phyloP scores from a whole-genome alignment of 371 early-diverging fungal species.

The Funneliformis caledonium region DNA sequence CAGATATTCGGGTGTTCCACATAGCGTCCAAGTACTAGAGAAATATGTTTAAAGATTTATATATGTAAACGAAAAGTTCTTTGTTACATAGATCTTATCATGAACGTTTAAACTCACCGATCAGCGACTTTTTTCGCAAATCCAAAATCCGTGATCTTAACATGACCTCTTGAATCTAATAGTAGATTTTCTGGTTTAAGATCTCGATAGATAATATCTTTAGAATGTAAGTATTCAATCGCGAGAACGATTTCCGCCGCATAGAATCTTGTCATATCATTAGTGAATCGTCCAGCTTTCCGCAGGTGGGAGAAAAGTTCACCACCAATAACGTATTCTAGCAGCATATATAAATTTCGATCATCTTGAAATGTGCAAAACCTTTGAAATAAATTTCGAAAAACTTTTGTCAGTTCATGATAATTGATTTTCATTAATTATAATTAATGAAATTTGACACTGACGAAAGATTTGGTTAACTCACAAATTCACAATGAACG shows the following conservation, averaged over 20 bases:
- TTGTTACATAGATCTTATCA: background rate
- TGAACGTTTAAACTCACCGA: constrained; percentile 43
- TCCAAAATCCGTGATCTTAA: constrained; percentile 99
- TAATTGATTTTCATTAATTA: constrained; percentile 7
- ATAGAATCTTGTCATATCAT: constrained; percentile 87
- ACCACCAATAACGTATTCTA: constrained; percentile 97
- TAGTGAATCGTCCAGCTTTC: constrained; percentile 86
- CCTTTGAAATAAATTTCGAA: constrained; percentile 19
- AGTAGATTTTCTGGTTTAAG: constrained; percentile 95
- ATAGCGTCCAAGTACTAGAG: constrained; percentile 86
- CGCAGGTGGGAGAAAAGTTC: constrained; percentile 96
- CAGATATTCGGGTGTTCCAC: constrained; percentile 98
- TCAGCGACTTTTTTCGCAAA: constrained; percentile 90
- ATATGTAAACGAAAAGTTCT: background rate
- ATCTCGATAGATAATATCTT: constrained; percentile 95
- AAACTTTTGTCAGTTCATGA: background rate
- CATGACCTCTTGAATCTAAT: constrained; percentile 89
- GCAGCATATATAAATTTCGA: constrained; percentile 88
- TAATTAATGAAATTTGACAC: background rate
- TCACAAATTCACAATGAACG: constrained; percentile 94
- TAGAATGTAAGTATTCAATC: constrained; percentile 90
- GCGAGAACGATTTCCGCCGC: constrained; percentile 79
- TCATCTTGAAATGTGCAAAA: constrained; percentile 87
- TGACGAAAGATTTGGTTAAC: constrained; percentile 38
- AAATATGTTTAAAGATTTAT: background rate